Conservation (phyloP, 2,329 filamentous ascomycete species). For the Cladosporium sp. region DNA sequence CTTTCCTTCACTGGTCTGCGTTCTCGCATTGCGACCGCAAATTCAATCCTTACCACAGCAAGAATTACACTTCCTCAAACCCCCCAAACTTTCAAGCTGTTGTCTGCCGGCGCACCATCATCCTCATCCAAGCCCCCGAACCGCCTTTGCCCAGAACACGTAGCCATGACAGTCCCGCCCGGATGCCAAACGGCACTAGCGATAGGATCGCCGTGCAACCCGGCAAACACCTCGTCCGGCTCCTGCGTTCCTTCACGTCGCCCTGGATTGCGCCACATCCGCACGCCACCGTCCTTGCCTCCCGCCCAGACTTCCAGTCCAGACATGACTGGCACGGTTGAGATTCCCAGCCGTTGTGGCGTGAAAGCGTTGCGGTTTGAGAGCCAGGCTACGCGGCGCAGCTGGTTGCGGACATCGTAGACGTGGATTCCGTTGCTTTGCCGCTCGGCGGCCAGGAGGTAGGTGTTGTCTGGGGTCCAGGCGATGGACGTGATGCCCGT, state of each 20-base stretch:
- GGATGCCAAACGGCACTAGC: constrained; percentile 44
- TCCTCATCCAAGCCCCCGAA: background rate
- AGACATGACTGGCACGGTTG: constrained; percentile 39
- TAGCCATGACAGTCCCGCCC: constrained; percentile 44
- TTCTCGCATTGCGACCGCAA: too few species aligned
- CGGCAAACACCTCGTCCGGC: constrained; percentile 38
- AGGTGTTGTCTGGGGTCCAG: constrained; percentile 55
- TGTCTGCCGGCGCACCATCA: background rate
- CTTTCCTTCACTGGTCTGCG: too few species aligned
- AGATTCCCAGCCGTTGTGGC: constrained; percentile 53
- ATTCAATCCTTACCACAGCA: too few species aligned
- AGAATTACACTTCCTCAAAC: background rate
- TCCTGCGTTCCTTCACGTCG: constrained; percentile 35
- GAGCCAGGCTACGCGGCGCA: constrained; percentile 48
- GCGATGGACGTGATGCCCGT: constrained; percentile 51
- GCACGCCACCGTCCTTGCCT: constrained; percentile 49
- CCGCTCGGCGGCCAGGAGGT: constrained; percentile 55
- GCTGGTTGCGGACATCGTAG: constrained; percentile 55
- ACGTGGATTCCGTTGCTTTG: constrained; percentile 52
- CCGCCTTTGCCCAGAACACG: constrained; percentile 42
- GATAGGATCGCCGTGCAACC: constrained; percentile 43
- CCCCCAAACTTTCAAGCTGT: constrained; percentile 9
- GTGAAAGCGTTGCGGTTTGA: constrained; percentile 40
- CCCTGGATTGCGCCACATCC: constrained; percentile 46
- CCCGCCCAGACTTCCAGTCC: constrained; percentile 56